phyloP scores from a whole-genome alignment of 257 asterid species.

The Fraxinus excelsior region DNA sequence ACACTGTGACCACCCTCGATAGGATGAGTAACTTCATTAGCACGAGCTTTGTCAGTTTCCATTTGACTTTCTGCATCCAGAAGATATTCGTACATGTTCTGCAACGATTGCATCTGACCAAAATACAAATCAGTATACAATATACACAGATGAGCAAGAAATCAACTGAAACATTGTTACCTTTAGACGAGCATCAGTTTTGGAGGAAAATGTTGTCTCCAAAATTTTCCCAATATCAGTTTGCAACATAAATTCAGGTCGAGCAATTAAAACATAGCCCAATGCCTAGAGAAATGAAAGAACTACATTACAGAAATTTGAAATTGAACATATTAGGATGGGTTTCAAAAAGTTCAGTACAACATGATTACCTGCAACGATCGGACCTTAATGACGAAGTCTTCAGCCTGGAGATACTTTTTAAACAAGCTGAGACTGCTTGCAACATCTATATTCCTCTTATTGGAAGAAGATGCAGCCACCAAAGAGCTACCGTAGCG shows the following conservation, averaged over 20 bases:
- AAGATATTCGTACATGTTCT: slow-evolving; percentile 92
- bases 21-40: slow-evolving; percentile 43
- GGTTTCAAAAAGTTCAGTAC: slow-evolving; percentile 14
- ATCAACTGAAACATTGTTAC: slow-evolving; percentile 42
- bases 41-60: slow-evolving; percentile 64
- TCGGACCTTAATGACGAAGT: slow-evolving; percentile 77
- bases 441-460: slow-evolving; percentile 57
- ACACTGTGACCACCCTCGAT: slow-evolving; percentile 62
- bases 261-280: slow-evolving; percentile 89
- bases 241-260: slow-evolving; percentile 88
- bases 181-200: slow-evolving; percentile 76
- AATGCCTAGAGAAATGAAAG: slow-evolving; percentile 67
- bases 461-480: slow-evolving; percentile 53
- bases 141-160: slow-evolving; percentile 20
- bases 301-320: slow-evolving; percentile 21
- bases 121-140: slow-evolving; percentile 31
- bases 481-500: slow-evolving; percentile 80
- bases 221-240: slow-evolving; percentile 74
- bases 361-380: slow-evolving; percentile 75
- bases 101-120: slow-evolving; percentile 90
- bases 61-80: slow-evolving; percentile 91
- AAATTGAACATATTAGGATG: slow-evolving; percentile 1
- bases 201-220: slow-evolving; percentile 66
- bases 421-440: slow-evolving; percentile 74
- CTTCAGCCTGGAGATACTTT: slow-evolving; percentile 88